Evolutionary conservation across 805 yeast genomes (phyloP), one percentile per base, ranked within the genome.

Genomic region (Yamadazyma kitorensis): DNA sequence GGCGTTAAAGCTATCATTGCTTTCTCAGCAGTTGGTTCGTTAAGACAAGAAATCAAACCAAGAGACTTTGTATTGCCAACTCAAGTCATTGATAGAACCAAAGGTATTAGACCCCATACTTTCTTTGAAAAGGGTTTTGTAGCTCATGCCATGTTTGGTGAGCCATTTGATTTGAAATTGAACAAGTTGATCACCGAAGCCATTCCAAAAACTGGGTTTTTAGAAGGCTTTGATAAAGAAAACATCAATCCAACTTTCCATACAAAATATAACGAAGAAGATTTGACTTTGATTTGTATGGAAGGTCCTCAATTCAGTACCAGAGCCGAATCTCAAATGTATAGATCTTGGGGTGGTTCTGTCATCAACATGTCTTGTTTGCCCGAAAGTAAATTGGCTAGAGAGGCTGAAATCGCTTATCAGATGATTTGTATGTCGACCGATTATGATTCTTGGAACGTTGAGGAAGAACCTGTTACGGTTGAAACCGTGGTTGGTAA

Each of bases 401-500:
- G 94, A 54, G 99, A 93, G 65, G 96, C 98, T 28, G 99, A 93
- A 63, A 82, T 93, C 45, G 74, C 95, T 18, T 93, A 93, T 64
- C 98, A 91, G 63, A 93, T 93, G 97, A 76, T 93, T 45, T 93
- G 99, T 64, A 93, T 93, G 99, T 82, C 95, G 1, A 93, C 99
- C 3, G 99, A 93, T 61, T 93, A 93, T 63, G 99, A 93, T 57
- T 95, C 98, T 16, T 93, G 99, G 99, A 85, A 88, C 55, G 95
- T 83, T 51, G 78, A 76, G 34, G 98, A 82, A 55, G 97, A 91
- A 54, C 91, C 98, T 2, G 99, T 93, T 30, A 89, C 98, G 6
- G 98, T 93, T n/a, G 97, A 89, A 64, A 84, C 95, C 4, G 96
- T 93, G 26, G 88, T 93, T 32, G 87, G 95, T 36, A 86, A 93